Evolutionary conservation across 148 eudicot genomes (phyloP), one percentile per base, ranked within the genome.

Genomic region (Chenopodium quinoa): DNA sequence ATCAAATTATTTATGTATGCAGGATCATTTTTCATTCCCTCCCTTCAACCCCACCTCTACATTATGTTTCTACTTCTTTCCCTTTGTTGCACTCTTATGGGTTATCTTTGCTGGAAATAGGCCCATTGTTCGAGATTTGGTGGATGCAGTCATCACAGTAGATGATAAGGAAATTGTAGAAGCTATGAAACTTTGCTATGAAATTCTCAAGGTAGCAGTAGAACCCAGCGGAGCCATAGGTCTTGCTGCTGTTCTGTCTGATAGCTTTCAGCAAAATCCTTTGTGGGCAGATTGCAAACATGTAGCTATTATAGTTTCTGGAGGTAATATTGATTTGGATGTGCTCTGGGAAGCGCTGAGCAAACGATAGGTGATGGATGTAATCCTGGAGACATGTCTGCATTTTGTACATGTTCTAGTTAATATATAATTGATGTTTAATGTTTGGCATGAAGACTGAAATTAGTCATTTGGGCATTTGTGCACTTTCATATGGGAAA

Each of bases 181-280:
- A 82, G 99, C 99, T 14, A 92, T 86, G 95, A 89, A 82, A 84
- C 92, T 88, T 46, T 93, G 97, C 81, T 96, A 93, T 69, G 92
- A 96, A 83, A 89, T 96, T 86, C 83, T 96, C 77, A 96, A 96
- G 90, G 90, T 96, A 48, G 97, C 91, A 7, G 94, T 96, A 6
- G 99, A 96, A 74, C 99, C 98, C 31, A 93, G 99, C 81, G 98
- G 95, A 87, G 98, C 98, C 44, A 90, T 96, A 56, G 98, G 98
- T 68, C 93, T 96, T 31, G 99, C 99, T 9, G 94, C 92, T 23
- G 93, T 91, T 84, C 83, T 93, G 44, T 96, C 98, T 1, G 87
- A 91, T 60, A 83, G 85, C 73, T 96, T 96, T 84, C 90, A 82
- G 75, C 83, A 88, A 40, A 90, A 89, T 85, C 88, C 92, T 10